These are phyloP conservation scores for Coemansia sp. DNA, from an alignment of 371 early-diverging fungal genomes.

Conservation along the genomic window DNA sequence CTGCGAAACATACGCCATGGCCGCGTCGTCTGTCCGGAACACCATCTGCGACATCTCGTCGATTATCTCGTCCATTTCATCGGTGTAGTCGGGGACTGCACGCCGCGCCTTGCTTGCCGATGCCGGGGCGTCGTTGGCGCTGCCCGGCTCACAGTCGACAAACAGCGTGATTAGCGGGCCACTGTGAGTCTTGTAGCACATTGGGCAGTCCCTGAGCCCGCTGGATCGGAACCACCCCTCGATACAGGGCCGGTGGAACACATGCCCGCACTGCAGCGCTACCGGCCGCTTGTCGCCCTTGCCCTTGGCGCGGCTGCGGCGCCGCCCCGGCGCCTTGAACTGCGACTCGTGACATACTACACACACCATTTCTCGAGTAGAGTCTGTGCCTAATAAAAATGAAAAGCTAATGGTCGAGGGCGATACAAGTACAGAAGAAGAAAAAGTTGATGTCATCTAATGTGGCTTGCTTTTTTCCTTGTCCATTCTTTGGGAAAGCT, in stretches of 20 bases:
- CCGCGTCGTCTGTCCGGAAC: neutral
- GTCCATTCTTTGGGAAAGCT: too few relatives aligned
- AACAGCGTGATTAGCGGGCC: slow-evolving; percentile 2
- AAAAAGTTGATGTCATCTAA: too few relatives aligned
- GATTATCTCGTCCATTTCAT: neutral
- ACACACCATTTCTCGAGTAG: slow-evolving; percentile 14
- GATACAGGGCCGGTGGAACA: slow-evolving; percentile 28
- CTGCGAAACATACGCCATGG: too few relatives aligned
- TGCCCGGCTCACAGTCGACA: slow-evolving; percentile 9
- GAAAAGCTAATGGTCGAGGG: neutral
- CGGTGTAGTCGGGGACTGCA: neutral
- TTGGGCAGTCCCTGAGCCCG: neutral
- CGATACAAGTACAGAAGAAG: neutral
- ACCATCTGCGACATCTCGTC: neutral
- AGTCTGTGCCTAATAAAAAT: neutral
- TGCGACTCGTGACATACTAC: slow-evolving; percentile 19
- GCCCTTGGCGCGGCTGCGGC: neutral
- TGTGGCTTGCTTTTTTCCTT: too few relatives aligned
- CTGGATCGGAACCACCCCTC: slow-evolving; percentile 10
- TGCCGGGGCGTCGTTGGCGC: too few relatives aligned
- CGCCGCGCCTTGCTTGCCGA: neutral
- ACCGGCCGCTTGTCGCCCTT: slow-evolving; percentile 5
- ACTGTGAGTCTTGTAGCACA: slow-evolving; percentile 8
- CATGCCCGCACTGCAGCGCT: slow-evolving; percentile 30
- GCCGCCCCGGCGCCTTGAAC: slow-evolving; percentile 1